phyloP scores from a whole-genome alignment of 1,284 basidiomycete species.

The Microbotryum silenes-acaulis region DNA sequence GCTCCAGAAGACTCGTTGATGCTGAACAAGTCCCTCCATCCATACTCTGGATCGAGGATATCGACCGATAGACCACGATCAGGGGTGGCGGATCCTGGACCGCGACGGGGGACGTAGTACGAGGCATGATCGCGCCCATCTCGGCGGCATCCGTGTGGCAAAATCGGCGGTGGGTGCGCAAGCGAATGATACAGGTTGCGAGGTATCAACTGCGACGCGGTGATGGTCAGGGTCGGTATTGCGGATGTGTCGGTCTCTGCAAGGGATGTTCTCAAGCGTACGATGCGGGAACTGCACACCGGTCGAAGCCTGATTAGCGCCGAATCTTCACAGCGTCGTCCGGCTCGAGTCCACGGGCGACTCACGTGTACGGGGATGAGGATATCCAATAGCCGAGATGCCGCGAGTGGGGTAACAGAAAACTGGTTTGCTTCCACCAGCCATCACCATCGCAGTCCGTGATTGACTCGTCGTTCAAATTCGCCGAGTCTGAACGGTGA shows the following conservation, averaged over 20 bases:
- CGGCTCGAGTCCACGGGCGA: too few species aligned
- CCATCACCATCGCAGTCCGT: not conserved
- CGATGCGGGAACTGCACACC: slow-evolving; percentile 20
- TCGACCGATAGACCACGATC: slow-evolving; percentile 23
- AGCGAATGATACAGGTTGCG: slow-evolving; percentile 6
- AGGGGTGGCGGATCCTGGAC: slow-evolving; percentile 11
- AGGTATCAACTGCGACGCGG: slow-evolving; percentile 10
- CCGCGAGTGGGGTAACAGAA: slow-evolving; percentile 10
- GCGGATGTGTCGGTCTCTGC: not conserved
- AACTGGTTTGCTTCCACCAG: slow-evolving; percentile 13
- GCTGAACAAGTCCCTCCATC: slow-evolving; percentile 5
- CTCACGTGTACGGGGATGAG: slow-evolving; percentile 22
- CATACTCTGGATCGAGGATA: slow-evolving; percentile 10
- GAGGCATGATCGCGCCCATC: slow-evolving; percentile 1
- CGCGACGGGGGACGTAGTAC: slow-evolving; percentile 4
- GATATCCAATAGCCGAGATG: slow-evolving; percentile 22
- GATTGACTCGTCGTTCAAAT: not conserved
- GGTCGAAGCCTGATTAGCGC: not conserved
- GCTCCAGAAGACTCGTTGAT: not conserved
- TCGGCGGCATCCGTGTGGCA: slow-evolving; percentile 8
- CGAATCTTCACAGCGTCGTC: not conserved
- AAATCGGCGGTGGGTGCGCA: not conserved
- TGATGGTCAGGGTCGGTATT: not conserved
- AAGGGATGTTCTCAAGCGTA: slow-evolving; percentile 10
- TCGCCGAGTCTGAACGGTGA: too few species aligned